Evolutionary conservation across 2,329 filamentous ascomycete genomes (phyloP).

Genomic region (Zalaria obscura): DNA sequence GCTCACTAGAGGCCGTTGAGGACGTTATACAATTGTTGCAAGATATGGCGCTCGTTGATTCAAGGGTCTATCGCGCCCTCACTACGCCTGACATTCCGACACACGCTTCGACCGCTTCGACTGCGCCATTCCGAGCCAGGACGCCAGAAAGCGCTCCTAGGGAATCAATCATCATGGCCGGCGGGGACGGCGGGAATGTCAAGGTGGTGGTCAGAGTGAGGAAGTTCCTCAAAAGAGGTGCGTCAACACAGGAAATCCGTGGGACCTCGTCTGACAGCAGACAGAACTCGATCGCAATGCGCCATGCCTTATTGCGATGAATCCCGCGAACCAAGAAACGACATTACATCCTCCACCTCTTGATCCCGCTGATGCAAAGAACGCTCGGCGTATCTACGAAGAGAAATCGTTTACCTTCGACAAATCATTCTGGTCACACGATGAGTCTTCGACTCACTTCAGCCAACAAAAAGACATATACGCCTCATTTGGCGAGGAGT

Average conservation of each 20-base stretch:
- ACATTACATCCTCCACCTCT: slow-evolving; percentile 55
- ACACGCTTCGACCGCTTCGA: slow-evolving; percentile 17
- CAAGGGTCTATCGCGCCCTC: slow-evolving; percentile 12
- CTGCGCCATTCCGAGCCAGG: slow-evolving; percentile 25
- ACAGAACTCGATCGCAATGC: slow-evolving; percentile 69
- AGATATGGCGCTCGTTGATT: slow-evolving; percentile 7
- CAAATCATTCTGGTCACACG: slow-evolving; percentile 95
- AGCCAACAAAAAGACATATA: slow-evolving; percentile 89
- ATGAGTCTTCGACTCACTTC: slow-evolving; percentile 67
- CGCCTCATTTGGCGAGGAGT: slow-evolving; percentile 85
- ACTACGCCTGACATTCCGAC: slow-evolving; percentile 3
- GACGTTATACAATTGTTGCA: slow-evolving; percentile 3
- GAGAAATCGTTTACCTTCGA: slow-evolving; percentile 93
- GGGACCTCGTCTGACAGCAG: slow-evolving; percentile 11
- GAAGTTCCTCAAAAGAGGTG: slow-evolving; percentile 32
- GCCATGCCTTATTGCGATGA: slow-evolving; percentile 82
- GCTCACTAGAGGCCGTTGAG: neutral
- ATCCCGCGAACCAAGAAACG: slow-evolving; percentile 73
- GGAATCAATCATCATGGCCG: slow-evolving; percentile 9
- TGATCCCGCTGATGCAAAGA: slow-evolving; percentile 19
- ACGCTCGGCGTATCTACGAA: slow-evolving; percentile 61
- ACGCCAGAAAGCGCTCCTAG: slow-evolving; percentile 14
- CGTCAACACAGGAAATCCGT: slow-evolving; percentile 4
- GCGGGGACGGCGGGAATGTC: slow-evolving; percentile 32
- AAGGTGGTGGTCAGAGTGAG: slow-evolving; percentile 37